Base-by-base conservation (phyloP, 257 asterid species). In the Solanum chilense region DNA sequence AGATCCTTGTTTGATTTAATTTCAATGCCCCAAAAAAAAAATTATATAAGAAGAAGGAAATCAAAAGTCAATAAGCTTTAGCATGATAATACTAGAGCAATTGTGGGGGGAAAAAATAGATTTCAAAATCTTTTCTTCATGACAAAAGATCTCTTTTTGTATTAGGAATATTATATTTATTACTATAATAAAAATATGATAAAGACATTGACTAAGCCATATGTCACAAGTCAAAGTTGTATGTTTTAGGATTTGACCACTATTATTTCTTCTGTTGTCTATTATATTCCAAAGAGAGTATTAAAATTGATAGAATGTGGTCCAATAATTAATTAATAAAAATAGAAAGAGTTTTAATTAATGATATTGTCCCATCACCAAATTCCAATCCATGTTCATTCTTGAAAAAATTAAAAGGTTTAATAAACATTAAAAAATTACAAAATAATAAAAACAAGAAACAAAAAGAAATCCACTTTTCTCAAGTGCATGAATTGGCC, bases 331-430 rank as follows among this genome's bases (percentile, higher is more conserved):
- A 41, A 41, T n/a, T 66, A 25, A 37, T 37, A 60, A 35, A 12
- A 70, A 69, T 18, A 58, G 9, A 58, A 37, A 84, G 45, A 47
- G 41, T 42, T 74, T n/a, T 71, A 27, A 76, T 89, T 71, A 91
- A 91, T 93, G 88, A 91, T 93, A 69, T 70, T 92, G 94, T 89
- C 89, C 86, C 93, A 87, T 92, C 88, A 91, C 85, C 89, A 84
- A 68, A 87, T 70, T 86, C 87, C 84, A 90, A 88, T 87, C 85
- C 85, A 84, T 87, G 33, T 75, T 88, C 83, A 89, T 88, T 88
- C 86, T 88, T 86, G 37, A 89, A 83, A 83, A 52, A 71, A 83
- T 27, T 39, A 58, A 86, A 37, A 39, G n/a, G 84, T 52, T 47
- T 82, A n/a, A 81, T 39, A 82, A 14, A 16, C 31, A 58, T 44